Base-by-base conservation (phyloP, 2,329 filamentous ascomycete genomes). In the Westerdykella aurantiaca region DNA sequence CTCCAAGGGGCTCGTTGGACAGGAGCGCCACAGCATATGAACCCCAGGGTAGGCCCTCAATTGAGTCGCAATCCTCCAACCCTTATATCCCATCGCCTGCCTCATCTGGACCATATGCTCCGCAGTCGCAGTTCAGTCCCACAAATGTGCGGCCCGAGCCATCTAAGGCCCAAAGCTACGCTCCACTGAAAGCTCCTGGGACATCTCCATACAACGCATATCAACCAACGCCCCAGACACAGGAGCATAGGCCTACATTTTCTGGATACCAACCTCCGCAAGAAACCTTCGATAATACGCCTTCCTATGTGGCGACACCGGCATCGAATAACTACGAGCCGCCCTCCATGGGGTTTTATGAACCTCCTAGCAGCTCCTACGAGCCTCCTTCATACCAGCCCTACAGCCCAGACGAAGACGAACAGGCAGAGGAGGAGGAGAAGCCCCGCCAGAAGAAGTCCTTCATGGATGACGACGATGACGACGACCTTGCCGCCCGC, bases 381-480 rank as follows among this genome's bases (percentile, higher is more conserved):
- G 61, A 64, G 7, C 49, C 58, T 12, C 58, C 60, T 2, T 51
- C 58, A 2, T 77, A 76, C 53, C 63, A 72, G 44, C 73, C 75
- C 2, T 73, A 75, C 52, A 56, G 72, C 39, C 69, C 72, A 2
- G 74, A 80, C 2, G 72, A 74, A 5, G 74, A 75, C 13, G 73
- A 77, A 6, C 67, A 58, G 9, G 47, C 62, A 3, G 66, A 68
- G 5, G 71, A 71, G 2, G 72, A 77, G 11, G 52, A 69, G 23
- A 39, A 53, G 6, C 33, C 33, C 10, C 71, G 73, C 9, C 72
- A 74, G 41, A 83, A 86, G 68, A 87, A 86, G 70, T 89, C 86
- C 64, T 81, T 79, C 17, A 82, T 88, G 56, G 86, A 93, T 78
- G 84, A 91, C 58, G 86, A 91, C 22, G 85, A 89, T 11, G 86